Base-by-base conservation (phyloP, 441 rosid species). In the Adansonia grandidieri region DNA sequence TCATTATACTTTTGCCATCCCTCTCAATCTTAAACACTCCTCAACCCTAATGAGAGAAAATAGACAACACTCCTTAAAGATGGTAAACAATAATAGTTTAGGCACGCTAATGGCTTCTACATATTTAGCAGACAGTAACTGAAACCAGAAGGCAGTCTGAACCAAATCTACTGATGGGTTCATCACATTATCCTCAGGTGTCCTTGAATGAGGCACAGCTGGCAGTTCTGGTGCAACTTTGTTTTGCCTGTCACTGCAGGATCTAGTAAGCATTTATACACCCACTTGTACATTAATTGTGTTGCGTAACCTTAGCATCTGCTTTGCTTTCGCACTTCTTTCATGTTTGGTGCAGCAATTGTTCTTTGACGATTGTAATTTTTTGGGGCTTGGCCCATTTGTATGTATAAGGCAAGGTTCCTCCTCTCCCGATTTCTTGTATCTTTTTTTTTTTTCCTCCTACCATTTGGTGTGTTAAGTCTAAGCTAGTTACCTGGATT, bases 161-260 rank as follows among this genome's bases (percentile, higher is more conserved):
- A 74, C 17, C 9, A 13, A 9, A 37, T 22, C 11, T 44, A 19
- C 13, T 37, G n/a, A 22, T 8, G 53, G 2, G 44, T 15, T 53
- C 9, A 7, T 56, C 65, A 40, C 2, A 19, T 57, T 56, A 56
- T 17, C 17, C 17, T 22, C 32, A 3, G 40, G 28, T 47, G 20
- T 11, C 69, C 40, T 60, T 40, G 53, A 32, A 60, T 6, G 54
- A 74, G 20, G 67, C 54, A 37, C 37, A 58, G 24, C 13, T 42
- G 44, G 77, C 40, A 44, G 66, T 6, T 56, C n/a, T 73, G 66
- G 11, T 73, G 19, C 11, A 37, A 19, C 53, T 54, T 73, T 10
- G 17, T 37, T 57, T 51, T 17, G 56, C 56, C 2, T 71, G 40
- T 69, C 19, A 50, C 58, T 13, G 13, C 15, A 44, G 67, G 22